Conservation (phyloP, 2,329 filamentous ascomycete genomes). For the Cercospora beticola region DNA sequence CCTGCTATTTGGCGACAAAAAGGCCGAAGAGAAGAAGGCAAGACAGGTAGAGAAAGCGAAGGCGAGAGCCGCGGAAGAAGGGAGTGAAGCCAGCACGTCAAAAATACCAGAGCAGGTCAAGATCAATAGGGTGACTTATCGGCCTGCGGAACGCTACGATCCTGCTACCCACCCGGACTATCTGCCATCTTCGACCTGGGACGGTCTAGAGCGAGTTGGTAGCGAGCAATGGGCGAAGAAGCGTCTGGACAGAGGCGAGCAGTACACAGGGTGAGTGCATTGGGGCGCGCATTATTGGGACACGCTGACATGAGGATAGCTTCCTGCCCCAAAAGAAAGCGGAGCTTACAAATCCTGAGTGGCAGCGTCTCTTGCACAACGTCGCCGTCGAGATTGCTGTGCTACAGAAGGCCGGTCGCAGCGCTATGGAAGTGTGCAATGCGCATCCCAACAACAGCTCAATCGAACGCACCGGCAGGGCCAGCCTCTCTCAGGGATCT, state of each 20-base stretch:
- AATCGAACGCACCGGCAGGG: background rate
- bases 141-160: constrained; percentile 29
- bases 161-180: constrained; percentile 40
- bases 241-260: constrained; percentile 39
- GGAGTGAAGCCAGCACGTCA: background rate
- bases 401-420: constrained; percentile 46
- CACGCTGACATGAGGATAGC: constrained; percentile 24
- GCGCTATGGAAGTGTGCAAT: constrained; percentile 49
- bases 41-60: constrained; percentile 13
- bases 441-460: constrained; percentile 38
- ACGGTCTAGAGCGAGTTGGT: constrained; percentile 57
- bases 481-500: background rate
- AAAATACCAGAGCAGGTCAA: background rate
- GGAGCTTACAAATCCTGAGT: constrained; percentile 40
- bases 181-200: constrained; percentile 50
- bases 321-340: constrained; percentile 43
- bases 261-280: constrained; percentile 35
- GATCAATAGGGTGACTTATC: constrained; percentile 25
- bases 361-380: constrained; percentile 50
- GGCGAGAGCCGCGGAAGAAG: constrained; percentile 4
- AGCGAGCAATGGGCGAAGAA: constrained; percentile 45
- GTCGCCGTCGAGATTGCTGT: constrained; percentile 58
- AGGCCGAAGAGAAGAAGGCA: constrained; percentile 23
- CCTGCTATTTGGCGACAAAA: constrained; percentile 32
- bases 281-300: background rate